Conservation (phyloP, 352 stramenopile species). For the Nothophytophthora sp. region DNA sequence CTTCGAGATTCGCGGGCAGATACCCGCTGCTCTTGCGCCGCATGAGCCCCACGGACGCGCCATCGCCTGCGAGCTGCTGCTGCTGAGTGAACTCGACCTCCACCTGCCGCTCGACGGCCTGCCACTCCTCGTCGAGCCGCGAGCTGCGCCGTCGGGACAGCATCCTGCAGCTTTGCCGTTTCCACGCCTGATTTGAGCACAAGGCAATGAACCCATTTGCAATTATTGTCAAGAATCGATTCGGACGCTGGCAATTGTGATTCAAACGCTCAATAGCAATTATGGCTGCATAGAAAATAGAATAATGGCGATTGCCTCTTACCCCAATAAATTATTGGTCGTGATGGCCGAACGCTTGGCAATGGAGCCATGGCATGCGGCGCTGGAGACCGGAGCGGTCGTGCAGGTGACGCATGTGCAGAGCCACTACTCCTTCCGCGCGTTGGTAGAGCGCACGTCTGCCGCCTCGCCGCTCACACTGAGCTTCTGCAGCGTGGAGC, state of each 20-base stretch:
- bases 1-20: constrained; percentile 25
- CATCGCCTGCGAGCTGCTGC: constrained; percentile 1
- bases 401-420: constrained; percentile 54
- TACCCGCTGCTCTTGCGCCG: constrained; percentile 41
- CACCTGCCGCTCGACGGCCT: constrained; percentile 48
- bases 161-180: too few relatives aligned
- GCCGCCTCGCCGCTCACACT: constrained; percentile 27
- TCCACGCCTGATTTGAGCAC: too few relatives aligned
- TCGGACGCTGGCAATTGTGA: too few relatives aligned
- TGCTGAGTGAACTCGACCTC: constrained; percentile 37
- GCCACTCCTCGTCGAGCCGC: constrained; percentile 47
- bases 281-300: too few relatives aligned
- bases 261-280: constrained; percentile 14
- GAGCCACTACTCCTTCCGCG: constrained; percentile 42
- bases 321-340: too few relatives aligned
- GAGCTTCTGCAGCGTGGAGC: constrained; percentile 61
- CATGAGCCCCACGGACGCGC: constrained; percentile 1
- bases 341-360: too few relatives aligned
- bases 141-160: constrained; percentile 35
- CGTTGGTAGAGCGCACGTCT: constrained; percentile 47
- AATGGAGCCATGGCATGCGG: constrained; percentile 3
- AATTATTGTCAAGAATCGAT: too few relatives aligned
- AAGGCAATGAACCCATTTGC: too few relatives aligned
- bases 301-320: too few relatives aligned
- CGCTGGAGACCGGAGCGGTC: constrained; percentile 56